Conservation (phyloP, 352 stramenopile genomes). For the Phytophthora pistaciae region DNA sequence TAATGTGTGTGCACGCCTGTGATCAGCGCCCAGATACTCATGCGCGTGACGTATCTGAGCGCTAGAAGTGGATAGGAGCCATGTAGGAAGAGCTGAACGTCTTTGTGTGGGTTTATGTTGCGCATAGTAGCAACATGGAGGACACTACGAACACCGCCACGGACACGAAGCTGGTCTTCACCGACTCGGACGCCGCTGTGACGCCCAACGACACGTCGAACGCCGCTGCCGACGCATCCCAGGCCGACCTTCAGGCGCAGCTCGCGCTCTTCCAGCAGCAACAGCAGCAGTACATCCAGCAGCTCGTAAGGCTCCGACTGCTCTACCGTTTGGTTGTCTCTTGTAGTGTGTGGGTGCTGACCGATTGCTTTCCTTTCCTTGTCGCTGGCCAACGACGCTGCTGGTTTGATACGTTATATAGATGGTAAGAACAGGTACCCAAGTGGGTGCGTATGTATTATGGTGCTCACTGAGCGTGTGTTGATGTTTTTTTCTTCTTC, state of each 20-base stretch:
- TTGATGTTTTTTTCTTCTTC: no score
- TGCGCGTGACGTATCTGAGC: neutral
- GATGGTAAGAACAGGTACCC: constrained; percentile 36
- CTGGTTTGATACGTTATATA: constrained; percentile 18
- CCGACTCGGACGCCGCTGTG: constrained; percentile 33
- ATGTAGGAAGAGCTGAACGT: neutral
- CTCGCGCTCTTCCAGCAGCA: constrained; percentile 69
- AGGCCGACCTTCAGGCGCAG: constrained; percentile 56
- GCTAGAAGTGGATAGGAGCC: neutral
- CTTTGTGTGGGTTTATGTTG: neutral
- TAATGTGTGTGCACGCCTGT: neutral
- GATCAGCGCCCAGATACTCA: neutral
- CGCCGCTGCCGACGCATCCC: constrained; percentile 23
- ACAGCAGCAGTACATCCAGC: constrained; percentile 67
- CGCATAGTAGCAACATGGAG: constrained; percentile 30
- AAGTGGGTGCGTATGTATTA: no score
- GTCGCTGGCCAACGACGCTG: neutral
- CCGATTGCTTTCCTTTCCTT: constrained; percentile 7
- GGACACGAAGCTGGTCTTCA: constrained; percentile 42
- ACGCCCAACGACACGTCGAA: constrained; percentile 23
- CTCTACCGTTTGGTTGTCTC: neutral
- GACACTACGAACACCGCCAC: constrained; percentile 35
- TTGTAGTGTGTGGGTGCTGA: constrained; percentile 10
- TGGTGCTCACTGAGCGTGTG: no score
- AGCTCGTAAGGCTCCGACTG: constrained; percentile 40